Base-by-base conservation (phyloP, 345 rosid species). In the Melaleuca quinquenervia region DNA sequence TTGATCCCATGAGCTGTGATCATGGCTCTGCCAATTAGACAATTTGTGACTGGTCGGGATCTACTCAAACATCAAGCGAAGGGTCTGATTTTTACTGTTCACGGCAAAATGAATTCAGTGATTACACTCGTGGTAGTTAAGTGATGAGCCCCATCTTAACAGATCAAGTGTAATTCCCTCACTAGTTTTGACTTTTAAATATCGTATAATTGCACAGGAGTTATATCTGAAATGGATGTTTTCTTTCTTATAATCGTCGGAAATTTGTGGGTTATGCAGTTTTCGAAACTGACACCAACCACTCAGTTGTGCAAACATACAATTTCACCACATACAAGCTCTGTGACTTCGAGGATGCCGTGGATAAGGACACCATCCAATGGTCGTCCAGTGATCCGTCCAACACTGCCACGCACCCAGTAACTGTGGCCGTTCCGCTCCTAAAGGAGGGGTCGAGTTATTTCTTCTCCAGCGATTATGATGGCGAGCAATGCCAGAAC, bases 281-380 rank as follows among this genome's bases (percentile, higher is more conserved):
- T 50, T 97, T 97, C 82, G 95, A 95, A 89, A 96, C 99, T n/a
- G 93, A 97, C 55, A 96, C 84, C 70, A 97, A 96, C 88, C 99
- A 96, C 88, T 95, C 99, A 3, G 95, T 97, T 22, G 92, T 95
- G 26, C 98, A 95, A 48, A 97, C 99, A 13, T 95, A 94, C 92
- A 95, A 95, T 84, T 21, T 84, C 83, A 95, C 98, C 54, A 95
- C 94, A 0, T 96, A 94, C 92, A 90, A 91, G 84, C 84, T 86
- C 24, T 97, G 99, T 82, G 96, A 97, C 78, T 91, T 93, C 88
- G 91, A 91, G 29, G 90, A 95, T 32, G 86, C 91, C 26, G 64
- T 85, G n/a, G 92, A 89, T 86, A 91, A 87, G 10, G 95, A 91
- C 78, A 96, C 96, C 22, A 89, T 50, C 14, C 88, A 90, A 41